Evolutionary conservation across 2,329 filamentous ascomycete species (phyloP).

Genomic region (Didymella lethalis): DNA sequence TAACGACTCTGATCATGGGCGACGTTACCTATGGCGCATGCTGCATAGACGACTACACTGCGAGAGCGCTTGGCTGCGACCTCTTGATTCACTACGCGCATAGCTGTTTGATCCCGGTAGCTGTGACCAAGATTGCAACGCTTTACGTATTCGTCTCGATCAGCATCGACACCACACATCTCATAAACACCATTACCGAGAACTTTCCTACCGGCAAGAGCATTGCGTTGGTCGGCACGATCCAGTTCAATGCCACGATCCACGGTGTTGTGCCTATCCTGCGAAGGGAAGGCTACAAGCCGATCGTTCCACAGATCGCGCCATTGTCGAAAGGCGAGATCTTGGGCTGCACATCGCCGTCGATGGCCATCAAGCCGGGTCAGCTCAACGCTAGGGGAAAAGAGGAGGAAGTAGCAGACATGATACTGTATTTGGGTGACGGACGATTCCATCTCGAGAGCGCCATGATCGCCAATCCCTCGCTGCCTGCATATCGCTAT

Average conservation of each 20-base stretch:
- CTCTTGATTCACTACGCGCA: constrained; percentile 96
- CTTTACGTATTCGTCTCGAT: constrained; percentile 99
- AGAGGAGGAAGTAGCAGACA: constrained; percentile 61
- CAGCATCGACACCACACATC: constrained; percentile 87
- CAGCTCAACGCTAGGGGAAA: constrained; percentile 57
- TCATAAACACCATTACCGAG: constrained; percentile 83
- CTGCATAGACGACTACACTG: constrained; percentile 98
- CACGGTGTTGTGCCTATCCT: constrained; percentile 82
- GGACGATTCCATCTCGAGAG: constrained; percentile 96
- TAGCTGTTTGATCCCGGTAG: constrained; percentile 93
- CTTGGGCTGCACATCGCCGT: constrained; percentile 91
- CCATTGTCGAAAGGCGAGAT: constrained; percentile 96
- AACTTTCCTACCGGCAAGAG: constrained; percentile 88
- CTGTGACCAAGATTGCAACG: constrained; percentile 95
- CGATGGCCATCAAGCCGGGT: constrained; percentile 46
- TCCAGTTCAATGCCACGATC: constrained; percentile 97
- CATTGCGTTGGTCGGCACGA: constrained; percentile 92
- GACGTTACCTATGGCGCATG: constrained; percentile 98
- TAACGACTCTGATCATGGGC: constrained; percentile 96
- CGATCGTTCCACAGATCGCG: constrained; percentile 90
- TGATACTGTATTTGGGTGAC: constrained; percentile 89
- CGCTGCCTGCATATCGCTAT: constrained; percentile 90
- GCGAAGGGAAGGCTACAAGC: constrained; percentile 82
- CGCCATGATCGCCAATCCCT: constrained; percentile 98
- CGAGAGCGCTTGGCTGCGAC: constrained; percentile 90